These are phyloP conservation scores for Leptoxyphium fumago DNA, from an alignment of 2,329 filamentous ascomycete species.

Conservation along the genomic window DNA sequence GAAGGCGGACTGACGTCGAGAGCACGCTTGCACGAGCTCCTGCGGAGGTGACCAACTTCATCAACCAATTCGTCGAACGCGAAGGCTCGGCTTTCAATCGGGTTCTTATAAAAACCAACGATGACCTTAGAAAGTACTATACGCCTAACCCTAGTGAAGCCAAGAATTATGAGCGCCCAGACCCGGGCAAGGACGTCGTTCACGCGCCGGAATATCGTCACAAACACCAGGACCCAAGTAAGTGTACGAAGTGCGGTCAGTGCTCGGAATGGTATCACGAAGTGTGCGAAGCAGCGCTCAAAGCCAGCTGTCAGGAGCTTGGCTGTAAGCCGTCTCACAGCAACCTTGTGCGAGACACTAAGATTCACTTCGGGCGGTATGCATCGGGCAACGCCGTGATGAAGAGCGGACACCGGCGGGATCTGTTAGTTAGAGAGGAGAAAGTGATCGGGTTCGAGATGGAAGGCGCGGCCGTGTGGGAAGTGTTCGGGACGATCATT, in stretches of 20 bases:
- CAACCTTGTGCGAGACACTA: not conserved
- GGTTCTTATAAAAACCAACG: not conserved
- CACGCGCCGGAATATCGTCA: slow-evolving; percentile 10
- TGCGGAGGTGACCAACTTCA: not conserved
- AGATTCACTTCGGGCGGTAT: slow-evolving; percentile 6
- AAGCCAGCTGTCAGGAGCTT: slow-evolving; percentile 2
- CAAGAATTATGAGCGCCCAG: not conserved
- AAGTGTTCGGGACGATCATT: slow-evolving; percentile 4
- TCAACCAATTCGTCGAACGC: not conserved
- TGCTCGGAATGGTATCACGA: slow-evolving; percentile 4
- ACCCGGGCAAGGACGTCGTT: slow-evolving; percentile 7
- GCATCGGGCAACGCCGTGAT: slow-evolving; percentile 7
- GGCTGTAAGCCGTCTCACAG: slow-evolving; percentile 1
- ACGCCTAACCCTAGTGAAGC: too few species aligned
- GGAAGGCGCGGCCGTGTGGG: slow-evolving; percentile 9
- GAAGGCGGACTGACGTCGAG: slow-evolving; percentile 7
- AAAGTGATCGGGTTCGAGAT: slow-evolving; percentile 7
- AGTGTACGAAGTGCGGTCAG: slow-evolving; percentile 1
- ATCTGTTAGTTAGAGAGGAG: slow-evolving; percentile 12
- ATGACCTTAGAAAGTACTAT: too few species aligned
- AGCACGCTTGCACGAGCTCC: slow-evolving; percentile 10
- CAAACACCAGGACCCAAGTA: slow-evolving; percentile 8
- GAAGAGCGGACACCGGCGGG: slow-evolving; percentile 5
- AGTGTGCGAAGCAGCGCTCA: slow-evolving; percentile 2
- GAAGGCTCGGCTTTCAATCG: not conserved